Evolutionary conservation across 1,284 basidiomycete genomes (phyloP), one percentile per base, ranked within the genome.

Genomic region (Ustilago hordei): DNA sequence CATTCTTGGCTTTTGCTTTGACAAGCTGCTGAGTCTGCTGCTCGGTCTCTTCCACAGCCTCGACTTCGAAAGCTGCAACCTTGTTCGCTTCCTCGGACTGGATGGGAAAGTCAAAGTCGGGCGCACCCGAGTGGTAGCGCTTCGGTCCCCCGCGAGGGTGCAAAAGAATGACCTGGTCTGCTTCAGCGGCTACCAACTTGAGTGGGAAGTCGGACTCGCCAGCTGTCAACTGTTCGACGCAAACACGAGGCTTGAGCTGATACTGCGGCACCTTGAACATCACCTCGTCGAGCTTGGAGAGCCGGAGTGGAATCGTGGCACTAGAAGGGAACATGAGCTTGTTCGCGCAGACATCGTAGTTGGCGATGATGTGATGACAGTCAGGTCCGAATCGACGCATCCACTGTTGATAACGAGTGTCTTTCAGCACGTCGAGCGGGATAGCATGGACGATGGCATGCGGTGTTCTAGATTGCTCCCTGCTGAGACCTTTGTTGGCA

Each of bases 261-360:
- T 89, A 91, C 62, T 91, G 88, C 0, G 92, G 92, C 6, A 93
- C 81, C 0, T 90, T 89, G 88, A 97, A 98, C 79, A 95, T 90
- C 1, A 89, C 85, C 0, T 89, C 74, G 81, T 97, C 93, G 38
- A 97, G 87, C 64, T 91, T 87, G 72, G 90, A 91, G 6, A 97
- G 88, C 50, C 91, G 89, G 19, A 94, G 88, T 60, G 93, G 91
- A 68, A 91, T 90, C 79, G 90, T 91, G 2, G 92, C 91, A 9
- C 91, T 90, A 28, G 91, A 92, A 0, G 91, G 92, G 82, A 93
- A 95, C 15, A 91, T 91, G 31, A 93, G 88, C 4, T 89, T 90
- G 86, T 96, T 90, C 5, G 91, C 87, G 47, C 88, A 87, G 62
- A 91, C 88, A 69, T 90, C 88, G 38, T 88, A 88, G 41, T 92